phyloP scores from a whole-genome alignment of 176 grass and related monocot genomes.

The Rhynchospora pubera region DNA sequence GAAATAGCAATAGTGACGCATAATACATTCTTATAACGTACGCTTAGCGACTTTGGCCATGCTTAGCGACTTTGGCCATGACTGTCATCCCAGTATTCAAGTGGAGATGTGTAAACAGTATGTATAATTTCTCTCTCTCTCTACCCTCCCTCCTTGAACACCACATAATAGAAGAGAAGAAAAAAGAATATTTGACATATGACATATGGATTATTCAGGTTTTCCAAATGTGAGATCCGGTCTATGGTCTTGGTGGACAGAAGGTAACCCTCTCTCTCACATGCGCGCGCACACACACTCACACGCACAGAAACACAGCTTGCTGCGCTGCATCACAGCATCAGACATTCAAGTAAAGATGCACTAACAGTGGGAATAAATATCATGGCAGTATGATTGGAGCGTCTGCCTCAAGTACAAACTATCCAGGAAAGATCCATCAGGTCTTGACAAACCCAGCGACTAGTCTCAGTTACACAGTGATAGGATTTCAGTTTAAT shows the following conservation, averaged over 20 bases:
- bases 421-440: constrained; percentile 56
- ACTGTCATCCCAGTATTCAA: constrained; percentile 54
- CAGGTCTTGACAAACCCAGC: constrained; percentile 40
- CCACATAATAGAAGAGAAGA: background rate
- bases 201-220: constrained; percentile 30
- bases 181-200: constrained; percentile 7
- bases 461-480: background rate
- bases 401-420: constrained; percentile 13
- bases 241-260: constrained; percentile 72
- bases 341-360: background rate
- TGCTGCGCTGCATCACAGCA: too few relatives aligned
- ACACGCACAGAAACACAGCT: background rate
- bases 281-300: background rate
- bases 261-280: constrained; percentile 27
- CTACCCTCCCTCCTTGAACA: background rate
- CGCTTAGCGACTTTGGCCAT: constrained; percentile 44
- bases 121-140: background rate
- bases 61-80: constrained; percentile 46
- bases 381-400: constrained; percentile 45
- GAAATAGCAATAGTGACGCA: constrained; percentile 83
- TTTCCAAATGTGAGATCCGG: constrained; percentile 77
- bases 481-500: background rate
- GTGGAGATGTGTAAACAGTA: constrained; percentile 57
- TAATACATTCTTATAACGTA: constrained; percentile 61
- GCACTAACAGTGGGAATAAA: background rate